A percentile compares a stretch with the other conserved stretches of the same genome.
These are phyloP conservation scores for Camillea tinctor DNA, from an alignment of 2,329 filamentous ascomycete genomes.

Conservation along the genomic window DNA sequence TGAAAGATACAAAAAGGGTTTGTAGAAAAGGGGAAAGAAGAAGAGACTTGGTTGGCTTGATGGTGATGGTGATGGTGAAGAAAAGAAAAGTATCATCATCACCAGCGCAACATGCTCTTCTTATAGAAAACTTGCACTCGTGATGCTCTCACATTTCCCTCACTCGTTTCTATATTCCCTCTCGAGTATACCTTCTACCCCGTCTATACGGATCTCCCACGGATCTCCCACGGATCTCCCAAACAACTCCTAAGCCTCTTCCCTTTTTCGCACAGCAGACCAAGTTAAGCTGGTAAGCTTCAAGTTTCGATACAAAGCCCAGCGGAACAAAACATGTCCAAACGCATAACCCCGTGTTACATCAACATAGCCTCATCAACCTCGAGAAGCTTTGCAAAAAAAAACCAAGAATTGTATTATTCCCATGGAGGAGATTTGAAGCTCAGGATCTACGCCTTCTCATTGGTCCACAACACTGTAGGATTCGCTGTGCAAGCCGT, in stretches of 20 bases:
- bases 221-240: too few species aligned
- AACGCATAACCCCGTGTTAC: background rate
- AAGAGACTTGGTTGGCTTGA: conserved; percentile 4
- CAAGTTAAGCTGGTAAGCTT: background rate
- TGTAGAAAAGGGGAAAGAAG: conserved; percentile 2
- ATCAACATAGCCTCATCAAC: background rate
- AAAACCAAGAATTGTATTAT: too few species aligned
- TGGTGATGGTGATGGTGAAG: conserved; percentile 20
- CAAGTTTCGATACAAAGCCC: background rate
- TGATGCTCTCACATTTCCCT: conserved; percentile 9
- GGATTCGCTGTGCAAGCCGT: too few species aligned
- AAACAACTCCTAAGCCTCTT: background rate
- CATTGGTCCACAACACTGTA: too few species aligned
- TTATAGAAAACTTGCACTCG: conserved; percentile 21
- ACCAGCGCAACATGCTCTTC: conserved; percentile 8
- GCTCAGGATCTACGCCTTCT: too few species aligned
- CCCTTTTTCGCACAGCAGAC: too few species aligned
- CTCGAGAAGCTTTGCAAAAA: too few species aligned
- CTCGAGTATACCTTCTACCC: background rate
- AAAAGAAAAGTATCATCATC: conserved; percentile 7
- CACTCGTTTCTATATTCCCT: conserved; percentile 2
- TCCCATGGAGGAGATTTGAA: too few species aligned
- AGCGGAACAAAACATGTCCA: background rate
- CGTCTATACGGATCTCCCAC: too few species aligned
- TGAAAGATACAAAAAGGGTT: conserved; percentile 1